Evolutionary conservation across 2,329 filamentous ascomycete genomes (phyloP), one percentile per base, ranked within the genome.

Genomic region (Mycocentrospora acerina): DNA sequence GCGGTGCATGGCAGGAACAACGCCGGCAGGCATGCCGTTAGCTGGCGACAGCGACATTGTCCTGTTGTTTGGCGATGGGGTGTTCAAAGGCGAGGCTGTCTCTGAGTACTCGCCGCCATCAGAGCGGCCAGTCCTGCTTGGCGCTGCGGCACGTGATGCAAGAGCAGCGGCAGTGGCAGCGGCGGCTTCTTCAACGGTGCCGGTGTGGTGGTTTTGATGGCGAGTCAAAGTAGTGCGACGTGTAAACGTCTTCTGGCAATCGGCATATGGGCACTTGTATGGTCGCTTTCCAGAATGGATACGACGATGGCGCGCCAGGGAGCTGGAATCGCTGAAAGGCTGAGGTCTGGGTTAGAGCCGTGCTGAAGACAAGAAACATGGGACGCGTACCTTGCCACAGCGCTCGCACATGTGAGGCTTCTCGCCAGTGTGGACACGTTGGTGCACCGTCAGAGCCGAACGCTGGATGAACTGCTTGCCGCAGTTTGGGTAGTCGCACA

Each of bases 221-320:
- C 93, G 83, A 2, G 91, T 98, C 46, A 98, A 75, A 3, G 93
- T 97, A 1, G 93, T 97, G 50, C 91, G 86, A 40, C 93, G 85
- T 8, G 93, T 98, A 62, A 98, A 98, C 0, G 91, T 97, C 78
- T 97, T 97, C 64, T 97, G 90, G 69, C 93, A 98, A 67, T 96
- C 90, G 43, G 90, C 90, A 59, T 93, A 97, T 1, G 90, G 90
- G 71, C 93, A 98, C 69, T 95, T 95, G 75, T 97, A 98, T 1
- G 93, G 93, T 33, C 93, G 80, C 71, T 93, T 95, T 42, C 93
- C 93, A 4, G 89, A 94, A 65, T 98, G 93, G 44, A 96, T 97
- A 50, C 93, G 83, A 43, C 93, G 84, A 71, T 98, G 93, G 38
- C 93, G 81, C 11, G 93, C 93, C 15, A 98, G 76, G 13, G 91